Base-by-base conservation (phyloP, 1,284 basidiomycete species). In the Cryptococcus sp. region DNA sequence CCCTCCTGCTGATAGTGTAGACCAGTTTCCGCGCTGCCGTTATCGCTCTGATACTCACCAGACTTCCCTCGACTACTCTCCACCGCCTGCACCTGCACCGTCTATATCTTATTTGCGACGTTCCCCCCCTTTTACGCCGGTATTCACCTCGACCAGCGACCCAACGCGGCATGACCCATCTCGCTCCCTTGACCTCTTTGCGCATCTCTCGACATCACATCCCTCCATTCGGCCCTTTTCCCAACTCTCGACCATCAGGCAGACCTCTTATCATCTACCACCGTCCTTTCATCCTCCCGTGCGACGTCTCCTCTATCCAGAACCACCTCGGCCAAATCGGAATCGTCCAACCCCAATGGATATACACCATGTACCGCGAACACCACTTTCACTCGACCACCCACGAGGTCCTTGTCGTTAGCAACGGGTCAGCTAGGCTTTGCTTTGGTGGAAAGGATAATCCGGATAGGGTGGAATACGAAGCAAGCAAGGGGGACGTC, bases 371-470 rank as follows among this genome's bases (percentile, higher is more conserved):
- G 74, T 76, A 76, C 62, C 53, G 50, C 22, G 63, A 65, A n/a
- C 71, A 70, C 31, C 75, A 77, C 57, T 77, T 74, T 58, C 74
- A 77, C 53, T 74, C 72, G 24, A 76, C 71, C 35, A 71, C 71
- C 32, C 71, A 76, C 63, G 75, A 76, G 53, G 63, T 77, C 28
- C 60, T 77, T 38, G 68, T 68, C 35, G 60, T 75, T 38, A 54
- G 57, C 18, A 45, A 51, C 3, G 75, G 74, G 1, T 51, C 65
- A 11, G 76, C 73, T 5, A 60, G 47, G 22, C 45, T 76, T 14
- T 72, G 72, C 40, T 76, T 77, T 47, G 75, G 75, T 5, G 75
- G 75, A 9, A 66, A 70, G 38, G 60, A 60, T 2, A 75, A 76
- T 46, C 62, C 68, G 3, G 65, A 52, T 5, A 60, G 50, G 21